phyloP scores from a whole-genome alignment of 306 rosid species.

The Sicyos baderoa region DNA sequence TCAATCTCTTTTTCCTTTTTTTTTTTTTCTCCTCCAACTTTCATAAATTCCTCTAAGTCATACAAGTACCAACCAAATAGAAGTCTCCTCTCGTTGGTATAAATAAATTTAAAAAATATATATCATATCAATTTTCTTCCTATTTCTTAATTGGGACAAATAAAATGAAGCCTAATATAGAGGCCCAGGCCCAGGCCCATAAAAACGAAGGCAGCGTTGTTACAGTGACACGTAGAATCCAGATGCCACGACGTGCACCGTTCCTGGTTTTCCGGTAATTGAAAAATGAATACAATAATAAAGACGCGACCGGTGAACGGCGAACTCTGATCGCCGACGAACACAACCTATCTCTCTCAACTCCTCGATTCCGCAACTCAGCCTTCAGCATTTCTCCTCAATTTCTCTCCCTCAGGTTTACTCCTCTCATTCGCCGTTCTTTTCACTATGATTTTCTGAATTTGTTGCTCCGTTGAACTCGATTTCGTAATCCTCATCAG shows the following conservation, averaged over 20 bases:
- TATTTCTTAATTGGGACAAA: no score
- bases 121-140: no score
- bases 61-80: no score
- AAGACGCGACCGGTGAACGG: neutral
- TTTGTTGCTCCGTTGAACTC: no score
- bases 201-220: neutral
- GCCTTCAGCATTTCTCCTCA: slow-evolving; percentile 6
- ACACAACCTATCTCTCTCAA: neutral
- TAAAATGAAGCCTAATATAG: neutral
- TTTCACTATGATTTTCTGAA: no score
- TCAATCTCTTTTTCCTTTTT: no score
- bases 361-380: neutral
- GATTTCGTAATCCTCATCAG: no score
- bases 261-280: neutral
- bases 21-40: no score
- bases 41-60: no score
- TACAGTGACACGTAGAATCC: slow-evolving; percentile 9
- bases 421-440: no score
- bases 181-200: neutral
- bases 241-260: slow-evolving; percentile 3
- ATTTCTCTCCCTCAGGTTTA: neutral
- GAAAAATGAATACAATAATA: neutral
- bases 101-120: no score
- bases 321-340: neutral
- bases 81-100: no score